Evolutionary conservation across 2,329 filamentous ascomycete genomes (phyloP).

Genomic region (Colletotrichum abscissum): DNA sequence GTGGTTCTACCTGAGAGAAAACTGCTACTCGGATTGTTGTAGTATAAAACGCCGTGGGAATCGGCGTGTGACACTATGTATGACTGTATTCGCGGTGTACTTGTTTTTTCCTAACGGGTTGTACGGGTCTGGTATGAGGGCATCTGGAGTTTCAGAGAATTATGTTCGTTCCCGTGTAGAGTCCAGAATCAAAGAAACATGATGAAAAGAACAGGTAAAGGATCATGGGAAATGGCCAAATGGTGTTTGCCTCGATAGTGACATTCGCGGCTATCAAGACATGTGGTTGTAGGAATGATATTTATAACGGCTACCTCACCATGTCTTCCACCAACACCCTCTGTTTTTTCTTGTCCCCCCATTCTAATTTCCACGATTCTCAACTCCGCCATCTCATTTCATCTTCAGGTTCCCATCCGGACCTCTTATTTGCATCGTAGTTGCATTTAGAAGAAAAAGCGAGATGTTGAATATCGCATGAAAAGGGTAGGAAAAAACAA

Average conservation of each 20-base stretch:
- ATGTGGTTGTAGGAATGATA: background rate
- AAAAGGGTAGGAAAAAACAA: background rate
- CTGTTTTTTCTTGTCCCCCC: background rate
- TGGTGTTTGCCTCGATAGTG: background rate
- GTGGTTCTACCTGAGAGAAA: background rate
- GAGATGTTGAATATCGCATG: slow-evolving; percentile 36
- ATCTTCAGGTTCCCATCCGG: background rate
- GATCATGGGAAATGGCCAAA: too few relatives aligned
- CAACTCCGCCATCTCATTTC: background rate
- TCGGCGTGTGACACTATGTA: background rate
- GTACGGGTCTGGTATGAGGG: background rate
- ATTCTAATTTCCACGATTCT: background rate
- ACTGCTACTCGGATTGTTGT: background rate
- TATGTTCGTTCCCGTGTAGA: background rate
- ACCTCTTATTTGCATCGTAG: background rate
- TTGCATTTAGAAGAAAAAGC: slow-evolving; percentile 6
- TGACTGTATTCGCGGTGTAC: background rate
- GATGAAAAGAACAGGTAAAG: too few relatives aligned
- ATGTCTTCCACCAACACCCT: background rate
- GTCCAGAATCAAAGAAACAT: background rate
- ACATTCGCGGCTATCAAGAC: background rate
- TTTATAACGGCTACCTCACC: background rate
- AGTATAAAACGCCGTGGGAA: background rate
- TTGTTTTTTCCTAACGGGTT: background rate
- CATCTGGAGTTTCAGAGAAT: slow-evolving; percentile 15